Evolutionary conservation across 2,329 filamentous ascomycete species (phyloP).

Genomic region (Boeremia lycopersici): DNA sequence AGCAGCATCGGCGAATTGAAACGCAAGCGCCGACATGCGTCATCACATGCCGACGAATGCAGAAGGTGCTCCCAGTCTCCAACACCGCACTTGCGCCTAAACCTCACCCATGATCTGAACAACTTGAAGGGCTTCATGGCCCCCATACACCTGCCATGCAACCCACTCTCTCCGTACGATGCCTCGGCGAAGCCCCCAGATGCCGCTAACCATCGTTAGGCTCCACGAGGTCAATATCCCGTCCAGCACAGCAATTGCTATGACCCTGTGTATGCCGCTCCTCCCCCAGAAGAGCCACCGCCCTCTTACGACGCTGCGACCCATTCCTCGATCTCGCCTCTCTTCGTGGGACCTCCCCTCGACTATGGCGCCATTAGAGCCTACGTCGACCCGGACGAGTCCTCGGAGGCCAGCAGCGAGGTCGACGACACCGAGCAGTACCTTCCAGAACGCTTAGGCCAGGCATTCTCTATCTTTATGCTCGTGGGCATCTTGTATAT

Average conservation of each 20-base stretch:
- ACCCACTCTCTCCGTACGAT: conserved; percentile 1
- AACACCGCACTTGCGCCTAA: background rate
- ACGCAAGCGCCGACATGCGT: conserved; percentile 18
- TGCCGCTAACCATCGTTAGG: conserved; percentile 14
- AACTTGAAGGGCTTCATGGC: conserved; percentile 2
- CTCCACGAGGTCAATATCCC: conserved; percentile 17
- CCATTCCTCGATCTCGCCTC: conserved; percentile 28
- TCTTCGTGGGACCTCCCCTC: conserved; percentile 38
- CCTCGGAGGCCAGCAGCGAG: conserved; percentile 39
- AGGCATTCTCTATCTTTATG: conserved; percentile 31
- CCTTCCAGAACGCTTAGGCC: conserved; percentile 39
- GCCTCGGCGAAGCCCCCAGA: background rate
- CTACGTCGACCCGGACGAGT: conserved; percentile 36
- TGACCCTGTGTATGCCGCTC: conserved; percentile 11
- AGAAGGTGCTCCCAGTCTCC: conserved; percentile 12
- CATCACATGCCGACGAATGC: conserved; percentile 26
- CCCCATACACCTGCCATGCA: conserved; percentile 9
- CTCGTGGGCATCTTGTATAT: conserved; percentile 39
- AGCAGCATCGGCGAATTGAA: conserved; percentile 16
- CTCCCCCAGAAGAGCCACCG: conserved; percentile 34
- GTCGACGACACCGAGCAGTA: conserved; percentile 29
- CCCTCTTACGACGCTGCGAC: conserved; percentile 45
- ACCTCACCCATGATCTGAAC: conserved; percentile 6
- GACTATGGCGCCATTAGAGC: conserved; percentile 40
- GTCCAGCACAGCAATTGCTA: conserved; percentile 16